Percentiles rank a stretch among this genome's conserved stretches.
Conservation (phyloP, 2,329 filamentous ascomycete genomes). For the Keithomyces neogunnii region DNA sequence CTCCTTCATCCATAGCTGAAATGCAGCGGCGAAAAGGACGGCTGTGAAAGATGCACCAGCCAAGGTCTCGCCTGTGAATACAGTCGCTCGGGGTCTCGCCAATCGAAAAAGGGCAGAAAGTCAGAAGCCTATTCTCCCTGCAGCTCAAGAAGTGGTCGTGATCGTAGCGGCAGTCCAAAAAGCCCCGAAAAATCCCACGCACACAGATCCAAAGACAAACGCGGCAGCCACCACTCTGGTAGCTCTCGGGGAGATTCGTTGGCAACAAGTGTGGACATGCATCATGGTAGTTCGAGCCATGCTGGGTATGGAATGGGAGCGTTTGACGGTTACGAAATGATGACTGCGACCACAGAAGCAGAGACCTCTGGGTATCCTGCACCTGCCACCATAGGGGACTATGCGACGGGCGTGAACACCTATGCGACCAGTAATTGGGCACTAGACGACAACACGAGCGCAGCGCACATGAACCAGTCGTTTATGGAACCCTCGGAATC, state of each 20-base stretch:
- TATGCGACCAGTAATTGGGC: background rate
- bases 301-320: background rate
- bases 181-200: background rate
- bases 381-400: background rate
- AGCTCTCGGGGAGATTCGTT: background rate
- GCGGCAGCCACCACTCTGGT: background rate
- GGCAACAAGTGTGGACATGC: background rate
- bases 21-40: constrained; percentile 29
- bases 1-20: constrained; percentile 18
- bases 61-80: constrained; percentile 25
- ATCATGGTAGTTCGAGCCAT: background rate
- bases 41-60: constrained; percentile 25
- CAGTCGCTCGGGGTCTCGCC: constrained; percentile 23
- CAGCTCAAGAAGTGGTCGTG: constrained; percentile 3
- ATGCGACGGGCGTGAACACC: background rate
- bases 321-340: background rate
- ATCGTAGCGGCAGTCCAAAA: constrained; percentile 3
- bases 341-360: background rate
- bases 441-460: background rate
- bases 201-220: constrained; percentile 1
- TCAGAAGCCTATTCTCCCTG: constrained; percentile 5
- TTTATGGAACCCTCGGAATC: background rate
- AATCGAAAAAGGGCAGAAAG: constrained; percentile 21
- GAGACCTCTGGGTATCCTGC: background rate
- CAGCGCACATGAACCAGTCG: background rate